Conservation (phyloP, 345 rosid species). For the Salix exigua region DNA sequence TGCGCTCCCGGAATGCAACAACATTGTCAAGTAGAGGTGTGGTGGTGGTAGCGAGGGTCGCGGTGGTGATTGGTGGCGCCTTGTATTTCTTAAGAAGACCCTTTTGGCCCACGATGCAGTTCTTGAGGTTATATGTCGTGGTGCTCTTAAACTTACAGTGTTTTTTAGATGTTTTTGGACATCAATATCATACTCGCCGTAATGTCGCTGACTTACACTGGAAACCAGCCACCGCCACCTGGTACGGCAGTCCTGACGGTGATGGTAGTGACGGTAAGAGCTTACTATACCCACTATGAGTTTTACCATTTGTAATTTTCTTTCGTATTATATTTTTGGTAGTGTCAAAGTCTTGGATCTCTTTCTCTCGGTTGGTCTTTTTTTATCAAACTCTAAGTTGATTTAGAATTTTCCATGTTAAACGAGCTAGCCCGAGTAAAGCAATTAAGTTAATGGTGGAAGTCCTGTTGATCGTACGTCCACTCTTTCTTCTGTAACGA, state of each 20-base stretch:
- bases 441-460: neutral
- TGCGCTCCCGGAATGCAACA: conserved; percentile 6
- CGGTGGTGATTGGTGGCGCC: neutral
- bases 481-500: neutral
- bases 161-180: conserved; percentile 21
- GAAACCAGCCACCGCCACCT: conserved; percentile 91
- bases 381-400: conserved; percentile 4
- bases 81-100: neutral
- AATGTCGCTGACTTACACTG: conserved; percentile 41
- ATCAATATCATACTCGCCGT: conserved; percentile 3
- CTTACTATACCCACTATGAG: no score
- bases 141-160: conserved; percentile 9
- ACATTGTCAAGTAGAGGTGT: neutral
- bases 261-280: conserved; percentile 82
- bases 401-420: neutral
- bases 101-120: neutral
- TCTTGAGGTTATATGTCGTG: neutral
- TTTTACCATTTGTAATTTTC: neutral
- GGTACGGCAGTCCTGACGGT: conserved; percentile 97
- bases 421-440: neutral
- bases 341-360: neutral
- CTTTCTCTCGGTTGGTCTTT: neutral
- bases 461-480: neutral
- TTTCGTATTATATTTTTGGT: neutral
- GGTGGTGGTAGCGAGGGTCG: neutral